A percentile compares a stretch with the other conserved stretches of the same genome.
Evolutionary conservation across 75 land plant genomes (phyloP).

Genomic region (Picea glauca): DNA sequence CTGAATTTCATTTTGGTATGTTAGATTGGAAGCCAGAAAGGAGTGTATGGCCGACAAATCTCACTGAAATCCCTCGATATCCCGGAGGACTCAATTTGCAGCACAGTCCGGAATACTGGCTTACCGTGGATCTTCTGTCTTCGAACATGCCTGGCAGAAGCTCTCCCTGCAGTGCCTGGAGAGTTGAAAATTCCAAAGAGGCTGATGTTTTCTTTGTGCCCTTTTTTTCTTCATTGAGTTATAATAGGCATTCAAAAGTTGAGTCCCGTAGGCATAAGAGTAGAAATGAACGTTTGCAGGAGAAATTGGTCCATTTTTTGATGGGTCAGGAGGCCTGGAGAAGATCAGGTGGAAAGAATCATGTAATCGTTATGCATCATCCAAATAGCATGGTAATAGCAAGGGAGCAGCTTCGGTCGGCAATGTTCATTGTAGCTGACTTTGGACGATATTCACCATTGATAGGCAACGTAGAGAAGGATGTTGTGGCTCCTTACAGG

Average conservation of each 20-base stretch:
- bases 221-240: slow-evolving; percentile 85
- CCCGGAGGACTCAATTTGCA: slow-evolving; percentile 91
- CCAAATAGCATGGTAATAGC: slow-evolving; percentile 83
- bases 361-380: slow-evolving; percentile 80
- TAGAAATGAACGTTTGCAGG: slow-evolving; percentile 57
- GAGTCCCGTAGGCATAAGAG: slow-evolving; percentile 32
- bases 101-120: slow-evolving; percentile 94
- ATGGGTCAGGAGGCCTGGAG: slow-evolving; percentile 51
- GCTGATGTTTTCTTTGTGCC: slow-evolving; percentile 92
- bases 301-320: slow-evolving; percentile 51
- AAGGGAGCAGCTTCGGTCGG: slow-evolving; percentile 47
- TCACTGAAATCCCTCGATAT: slow-evolving; percentile 43
- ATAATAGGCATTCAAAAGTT: slow-evolving; percentile 63
- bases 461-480: slow-evolving; percentile 77
- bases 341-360: slow-evolving; percentile 61
- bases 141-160: slow-evolving; percentile 32
- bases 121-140: slow-evolving; percentile 80
- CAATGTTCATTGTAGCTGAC: slow-evolving; percentile 81
- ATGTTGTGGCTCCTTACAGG: slow-evolving; percentile 89
- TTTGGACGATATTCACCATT: slow-evolving; percentile 72
- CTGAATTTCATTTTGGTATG: slow-evolving; percentile 86
- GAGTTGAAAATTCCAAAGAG: slow-evolving; percentile 51
- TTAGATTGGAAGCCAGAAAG: slow-evolving; percentile 33
- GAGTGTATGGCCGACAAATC: slow-evolving; percentile 60
- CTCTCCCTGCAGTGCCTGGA: slow-evolving; percentile 61